These are phyloP conservation scores for Trichoderma sp. DNA, from an alignment of 2,329 filamentous ascomycete species.

Conservation along the genomic window DNA sequence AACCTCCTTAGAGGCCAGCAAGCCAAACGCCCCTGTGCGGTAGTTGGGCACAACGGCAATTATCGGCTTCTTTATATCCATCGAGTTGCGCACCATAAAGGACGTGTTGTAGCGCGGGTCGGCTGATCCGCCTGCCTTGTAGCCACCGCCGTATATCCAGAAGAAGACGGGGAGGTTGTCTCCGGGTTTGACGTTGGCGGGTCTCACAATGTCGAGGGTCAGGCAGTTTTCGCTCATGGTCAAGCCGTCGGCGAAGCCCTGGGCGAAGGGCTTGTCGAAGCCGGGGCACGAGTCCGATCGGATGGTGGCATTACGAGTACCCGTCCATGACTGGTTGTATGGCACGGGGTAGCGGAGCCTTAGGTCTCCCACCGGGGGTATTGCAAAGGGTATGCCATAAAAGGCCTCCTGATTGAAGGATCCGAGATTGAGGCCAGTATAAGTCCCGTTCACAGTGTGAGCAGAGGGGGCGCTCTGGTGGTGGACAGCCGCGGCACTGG, in stretches of 20 bases:
- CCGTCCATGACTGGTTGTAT: constrained; percentile 20
- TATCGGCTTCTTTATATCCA: constrained; percentile 21
- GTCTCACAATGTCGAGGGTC: constrained; percentile 21
- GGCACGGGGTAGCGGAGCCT: constrained; percentile 1
- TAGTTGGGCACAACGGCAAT: constrained; percentile 26
- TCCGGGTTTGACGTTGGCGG: background rate
- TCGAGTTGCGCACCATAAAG: constrained; percentile 13
- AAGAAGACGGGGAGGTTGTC: constrained; percentile 22
- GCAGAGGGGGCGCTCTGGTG: background rate
- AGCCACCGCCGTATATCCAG: constrained; percentile 28
- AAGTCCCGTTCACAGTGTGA: constrained; percentile 22
- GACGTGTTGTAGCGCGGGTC: constrained; percentile 21
- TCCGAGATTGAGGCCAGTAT: constrained; percentile 14
- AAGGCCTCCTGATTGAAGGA: constrained; percentile 20
- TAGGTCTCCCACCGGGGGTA: constrained; percentile 12
- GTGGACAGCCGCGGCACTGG: background rate
- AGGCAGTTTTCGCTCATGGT: constrained; percentile 26
- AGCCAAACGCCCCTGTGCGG: constrained; percentile 14
- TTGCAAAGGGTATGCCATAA: constrained; percentile 19
- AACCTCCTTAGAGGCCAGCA: constrained; percentile 23
- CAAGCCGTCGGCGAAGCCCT: constrained; percentile 21
- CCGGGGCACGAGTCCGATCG: constrained; percentile 21
- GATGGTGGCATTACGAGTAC: constrained; percentile 13
- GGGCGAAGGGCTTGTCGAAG: constrained; percentile 19
- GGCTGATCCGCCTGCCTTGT: constrained; percentile 13